Evolutionary conservation across 2,329 filamentous ascomycete species (phyloP).

Genomic region (Fusarium secorum): DNA sequence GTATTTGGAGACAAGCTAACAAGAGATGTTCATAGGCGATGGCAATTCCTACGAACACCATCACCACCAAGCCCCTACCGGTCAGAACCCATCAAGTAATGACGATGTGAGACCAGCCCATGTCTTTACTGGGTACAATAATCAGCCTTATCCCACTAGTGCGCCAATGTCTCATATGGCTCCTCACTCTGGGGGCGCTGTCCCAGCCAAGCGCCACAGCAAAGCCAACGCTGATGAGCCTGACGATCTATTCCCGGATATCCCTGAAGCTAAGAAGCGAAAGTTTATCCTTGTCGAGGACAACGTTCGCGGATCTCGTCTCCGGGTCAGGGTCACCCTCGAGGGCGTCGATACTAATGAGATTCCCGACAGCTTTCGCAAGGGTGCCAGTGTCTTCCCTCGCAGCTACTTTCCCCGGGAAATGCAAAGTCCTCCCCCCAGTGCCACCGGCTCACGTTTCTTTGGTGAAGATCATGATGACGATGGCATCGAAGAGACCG

Average conservation of each 20-base stretch:
- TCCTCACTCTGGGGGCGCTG: slow-evolving; percentile 48
- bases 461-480: slow-evolving; percentile 72
- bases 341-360: slow-evolving; percentile 93
- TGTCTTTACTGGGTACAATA: slow-evolving; percentile 74
- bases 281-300: slow-evolving; percentile 98
- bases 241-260: slow-evolving; percentile 81
- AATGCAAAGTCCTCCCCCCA: slow-evolving; percentile 86
- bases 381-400: slow-evolving; percentile 87
- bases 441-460: slow-evolving; percentile 76
- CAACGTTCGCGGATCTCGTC: slow-evolving; percentile 77
- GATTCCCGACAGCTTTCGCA: slow-evolving; percentile 94
- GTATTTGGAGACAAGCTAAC: slow-evolving; percentile 41
- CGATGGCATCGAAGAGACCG: slow-evolving; percentile 61
- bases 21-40: slow-evolving; percentile 58
- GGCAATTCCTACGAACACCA: slow-evolving; percentile 71
- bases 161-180: slow-evolving; percentile 71
- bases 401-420: slow-evolving; percentile 92
- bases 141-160: slow-evolving; percentile 64
- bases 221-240: slow-evolving; percentile 64
- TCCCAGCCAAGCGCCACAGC: slow-evolving; percentile 48
- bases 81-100: slow-evolving; percentile 54
- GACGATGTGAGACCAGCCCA: slow-evolving; percentile 77
- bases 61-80: slow-evolving; percentile 69
- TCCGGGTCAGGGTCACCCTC: slow-evolving; percentile 91
- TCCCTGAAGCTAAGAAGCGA: slow-evolving; percentile 88